These are phyloP conservation scores for Phallus indusiatus DNA, from an alignment of 768 basidiomycete genomes.

Conservation along the genomic window DNA sequence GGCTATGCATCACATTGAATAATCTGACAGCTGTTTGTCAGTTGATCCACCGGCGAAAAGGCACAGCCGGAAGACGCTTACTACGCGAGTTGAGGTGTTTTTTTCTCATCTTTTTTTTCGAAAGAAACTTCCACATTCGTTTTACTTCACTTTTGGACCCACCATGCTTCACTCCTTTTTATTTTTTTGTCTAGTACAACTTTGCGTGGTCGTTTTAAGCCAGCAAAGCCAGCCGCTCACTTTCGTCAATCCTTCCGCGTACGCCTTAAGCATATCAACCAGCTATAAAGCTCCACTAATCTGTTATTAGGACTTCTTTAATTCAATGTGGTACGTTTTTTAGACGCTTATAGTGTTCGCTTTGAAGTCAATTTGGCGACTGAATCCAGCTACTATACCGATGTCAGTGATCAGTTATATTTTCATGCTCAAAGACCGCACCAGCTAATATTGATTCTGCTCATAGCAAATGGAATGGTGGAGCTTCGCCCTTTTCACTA, in stretches of 20 bases:
- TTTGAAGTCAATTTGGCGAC: background rate
- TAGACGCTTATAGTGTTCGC: background rate
- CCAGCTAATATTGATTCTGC: background rate
- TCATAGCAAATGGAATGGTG: conserved; percentile 2
- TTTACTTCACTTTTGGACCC: background rate
- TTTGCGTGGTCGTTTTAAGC: background rate
- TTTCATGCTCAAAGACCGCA: background rate
- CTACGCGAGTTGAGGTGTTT: background rate
- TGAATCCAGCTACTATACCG: background rate
- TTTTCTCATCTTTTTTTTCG: background rate
- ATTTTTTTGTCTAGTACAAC: background rate
- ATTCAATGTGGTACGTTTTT: background rate
- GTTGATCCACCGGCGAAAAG: background rate
- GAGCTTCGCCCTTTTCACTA: background rate
- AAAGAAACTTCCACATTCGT: background rate
- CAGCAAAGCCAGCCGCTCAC: background rate
- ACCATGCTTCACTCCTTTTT: background rate
- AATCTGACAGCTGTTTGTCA: too few relatives aligned
- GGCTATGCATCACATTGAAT: too few relatives aligned
- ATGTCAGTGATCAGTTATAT: background rate
- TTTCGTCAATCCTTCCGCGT: background rate
- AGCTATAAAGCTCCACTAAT: background rate
- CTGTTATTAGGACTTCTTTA: background rate
- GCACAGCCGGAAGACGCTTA: background rate
- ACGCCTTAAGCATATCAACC: background rate